These are phyloP conservation scores for Alternaria sp. DNA, from an alignment of 2,329 filamentous ascomycete species.

Conservation along the genomic window DNA sequence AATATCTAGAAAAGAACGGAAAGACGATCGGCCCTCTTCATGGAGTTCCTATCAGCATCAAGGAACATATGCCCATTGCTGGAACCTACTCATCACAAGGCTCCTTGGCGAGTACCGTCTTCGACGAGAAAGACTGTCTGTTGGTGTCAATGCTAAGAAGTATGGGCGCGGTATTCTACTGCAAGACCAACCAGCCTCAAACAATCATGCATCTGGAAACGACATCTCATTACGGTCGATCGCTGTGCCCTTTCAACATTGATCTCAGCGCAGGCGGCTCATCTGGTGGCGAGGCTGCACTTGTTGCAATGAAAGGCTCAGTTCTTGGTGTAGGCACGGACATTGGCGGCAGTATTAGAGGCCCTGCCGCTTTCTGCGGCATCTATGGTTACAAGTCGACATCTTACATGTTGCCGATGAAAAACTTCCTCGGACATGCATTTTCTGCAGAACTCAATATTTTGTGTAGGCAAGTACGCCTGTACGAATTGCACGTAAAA, in stretches of 20 bases:
- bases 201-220: conserved; percentile 64
- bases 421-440: conserved; percentile 12
- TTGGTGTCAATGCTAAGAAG: conserved; percentile 63
- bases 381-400: conserved; percentile 43
- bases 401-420: conserved; percentile 25
- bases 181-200: conserved; percentile 62
- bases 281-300: conserved; percentile 45
- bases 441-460: conserved; percentile 30
- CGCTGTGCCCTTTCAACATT: conserved; percentile 57
- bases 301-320: conserved; percentile 32
- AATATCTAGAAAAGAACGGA: conserved; percentile 49
- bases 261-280: conserved; percentile 59
- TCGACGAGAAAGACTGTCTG: conserved; percentile 62
- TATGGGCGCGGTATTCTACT: conserved; percentile 62
- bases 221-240: conserved; percentile 59
- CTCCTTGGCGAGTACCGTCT: conserved; percentile 57
- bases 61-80: conserved; percentile 58
- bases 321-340: conserved; percentile 36
- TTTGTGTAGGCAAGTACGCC: conserved; percentile 6
- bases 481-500: background rate
- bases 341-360: conserved; percentile 36
- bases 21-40: conserved; percentile 51
- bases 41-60: conserved; percentile 63
- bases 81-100: conserved; percentile 67
- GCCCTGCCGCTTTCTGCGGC: conserved; percentile 33